Percentiles rank a stretch among this genome's conserved stretches.
These are phyloP conservation scores for Murraya koenigii DNA, from an alignment of 345 rosid species.

Conservation along the genomic window DNA sequence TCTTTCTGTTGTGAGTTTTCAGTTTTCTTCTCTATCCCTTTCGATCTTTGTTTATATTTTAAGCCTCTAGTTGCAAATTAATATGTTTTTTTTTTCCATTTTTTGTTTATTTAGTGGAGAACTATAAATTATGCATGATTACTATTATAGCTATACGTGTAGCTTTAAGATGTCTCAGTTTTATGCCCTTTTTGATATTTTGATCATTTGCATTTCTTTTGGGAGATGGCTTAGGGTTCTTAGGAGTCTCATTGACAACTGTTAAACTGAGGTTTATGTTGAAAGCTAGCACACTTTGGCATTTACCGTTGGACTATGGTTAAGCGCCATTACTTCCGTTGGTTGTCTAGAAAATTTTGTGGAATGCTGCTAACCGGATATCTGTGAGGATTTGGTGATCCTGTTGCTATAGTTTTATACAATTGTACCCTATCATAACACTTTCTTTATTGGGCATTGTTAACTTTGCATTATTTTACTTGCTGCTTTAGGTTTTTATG, in stretches of 20 bases:
- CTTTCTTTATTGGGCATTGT: background rate
- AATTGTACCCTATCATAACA: background rate
- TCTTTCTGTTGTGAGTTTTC: constrained; percentile 66
- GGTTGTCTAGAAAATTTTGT: background rate
- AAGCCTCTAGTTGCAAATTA: background rate
- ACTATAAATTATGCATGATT: background rate
- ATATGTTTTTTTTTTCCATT: background rate
- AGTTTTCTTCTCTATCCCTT: constrained; percentile 1
- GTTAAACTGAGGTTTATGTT: background rate
- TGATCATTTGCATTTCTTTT: background rate
- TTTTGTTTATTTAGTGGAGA: background rate
- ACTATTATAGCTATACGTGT: background rate
- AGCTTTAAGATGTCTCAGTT: background rate
- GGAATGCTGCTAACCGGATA: background rate
- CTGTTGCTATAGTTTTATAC: background rate
- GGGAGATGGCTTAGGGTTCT: background rate
- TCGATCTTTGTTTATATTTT: background rate
- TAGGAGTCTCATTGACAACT: background rate
- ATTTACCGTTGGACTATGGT: background rate
- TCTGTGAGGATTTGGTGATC: background rate
- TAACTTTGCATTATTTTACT: background rate
- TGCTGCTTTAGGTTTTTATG: background rate
- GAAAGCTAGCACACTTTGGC: background rate
- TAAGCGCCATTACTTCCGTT: background rate
- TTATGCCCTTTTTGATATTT: background rate